Evolutionary conservation across 2,329 filamentous ascomycete genomes (phyloP), one percentile per base, ranked within the genome.

Genomic region (Xylariaceae sp.): DNA sequence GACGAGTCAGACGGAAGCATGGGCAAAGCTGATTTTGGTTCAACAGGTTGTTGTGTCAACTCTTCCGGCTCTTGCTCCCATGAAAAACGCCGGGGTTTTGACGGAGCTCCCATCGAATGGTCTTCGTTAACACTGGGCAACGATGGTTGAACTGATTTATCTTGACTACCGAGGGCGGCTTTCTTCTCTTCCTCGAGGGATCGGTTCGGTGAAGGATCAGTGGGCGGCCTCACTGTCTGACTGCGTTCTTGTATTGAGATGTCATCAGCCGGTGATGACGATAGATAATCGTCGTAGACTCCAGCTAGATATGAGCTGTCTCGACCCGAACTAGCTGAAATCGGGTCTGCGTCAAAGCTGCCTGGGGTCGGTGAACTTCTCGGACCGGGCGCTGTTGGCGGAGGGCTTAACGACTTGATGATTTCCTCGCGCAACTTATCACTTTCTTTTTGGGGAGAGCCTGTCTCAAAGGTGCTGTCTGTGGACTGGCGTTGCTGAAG

Each of bases 361-460:
- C 62, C 55, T 34, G 61, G 51, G 13, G 51, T 58, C 10, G 64
- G 52, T 11, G 65, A 49, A 18, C 45, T 60, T 39, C 61, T 53
- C 7, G 59, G 64, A 34, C 62, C 61, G 17, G 66, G 66, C 1
- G 72, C 66, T 30, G 67, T 51, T 4, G 73, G 67, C 35, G 73
- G 74, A 10, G 86, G 81, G 57, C 80, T 86, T 1, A 92, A 76
- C 48, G 85, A 88, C 59, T 83, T 84, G 56, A 90, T 84, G 57
- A 92, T 92, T 66, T 92, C 89, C 60, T 90, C 87, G 34, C 85
- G 81, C 51, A 92, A 72, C 58, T 82, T 79, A 64, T 92, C 89
- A 67, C 83, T 91, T 67, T 91, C 88, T 64, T 87, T 83, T 60
- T 86, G 77, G 35, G 84, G 80, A 0, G 80, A 80, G 6, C 75